phyloP scores from a whole-genome alignment of 495 filamentous ascomycete species.

The Penicillium malachiteum region DNA sequence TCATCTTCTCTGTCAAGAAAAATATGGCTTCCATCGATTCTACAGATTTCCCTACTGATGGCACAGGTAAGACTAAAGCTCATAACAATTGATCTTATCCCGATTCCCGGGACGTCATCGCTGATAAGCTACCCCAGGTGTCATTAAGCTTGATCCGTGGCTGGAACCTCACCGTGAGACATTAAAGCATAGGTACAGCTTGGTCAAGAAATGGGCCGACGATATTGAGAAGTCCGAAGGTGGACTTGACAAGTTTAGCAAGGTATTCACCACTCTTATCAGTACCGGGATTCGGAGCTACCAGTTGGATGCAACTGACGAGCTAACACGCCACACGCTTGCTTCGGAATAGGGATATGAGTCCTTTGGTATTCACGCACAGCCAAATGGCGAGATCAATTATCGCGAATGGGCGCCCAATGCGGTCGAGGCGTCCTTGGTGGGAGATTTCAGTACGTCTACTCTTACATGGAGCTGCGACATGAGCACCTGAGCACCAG shows the following conservation, averaged over 20 bases:
- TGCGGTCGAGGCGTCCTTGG: constrained; percentile 76
- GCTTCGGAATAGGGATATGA: constrained; percentile 62
- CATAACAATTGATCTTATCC: neutral
- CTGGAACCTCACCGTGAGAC: constrained; percentile 80
- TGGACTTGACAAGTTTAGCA: constrained; percentile 88
- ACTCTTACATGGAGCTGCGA: neutral
- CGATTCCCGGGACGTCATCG: neutral
- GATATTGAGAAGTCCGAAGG: constrained; percentile 81
- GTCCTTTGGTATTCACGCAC: constrained; percentile 76
- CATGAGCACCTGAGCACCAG: constrained; percentile 7
- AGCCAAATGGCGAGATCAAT: constrained; percentile 75
- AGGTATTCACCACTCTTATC: constrained; percentile 43
- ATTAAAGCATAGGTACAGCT: constrained; percentile 71
- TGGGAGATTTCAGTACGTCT: constrained; percentile 89
- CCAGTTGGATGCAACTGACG: neutral
- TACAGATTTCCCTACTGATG: constrained; percentile 12
- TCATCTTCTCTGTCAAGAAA: neutral
- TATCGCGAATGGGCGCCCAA: constrained; percentile 98
- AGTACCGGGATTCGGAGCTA: too few species aligned
- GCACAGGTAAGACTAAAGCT: constrained; percentile 17
- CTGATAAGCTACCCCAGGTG: constrained; percentile 52
- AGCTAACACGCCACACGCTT: neutral
- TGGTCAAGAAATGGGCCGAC: constrained; percentile 86
- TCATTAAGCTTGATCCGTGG: constrained; percentile 85
- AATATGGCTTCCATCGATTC: constrained; percentile 12